Conservation (phyloP, 2,329 filamentous ascomycete genomes). For the Trichoderma atrobrunneum region DNA sequence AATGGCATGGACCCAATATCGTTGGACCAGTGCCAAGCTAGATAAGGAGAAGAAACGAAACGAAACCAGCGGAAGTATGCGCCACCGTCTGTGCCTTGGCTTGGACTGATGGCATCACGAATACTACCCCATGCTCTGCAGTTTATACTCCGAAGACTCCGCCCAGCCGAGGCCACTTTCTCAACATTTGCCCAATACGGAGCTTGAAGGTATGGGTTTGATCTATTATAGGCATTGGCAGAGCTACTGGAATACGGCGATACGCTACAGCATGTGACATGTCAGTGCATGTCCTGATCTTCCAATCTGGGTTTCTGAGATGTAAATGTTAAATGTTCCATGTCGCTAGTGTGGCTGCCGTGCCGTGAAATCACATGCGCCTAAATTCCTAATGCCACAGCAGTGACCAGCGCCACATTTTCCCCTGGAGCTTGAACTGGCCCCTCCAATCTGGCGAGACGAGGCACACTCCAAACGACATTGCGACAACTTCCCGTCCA, state of each 20-base stretch:
- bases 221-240: not conserved
- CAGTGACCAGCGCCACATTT: not conserved
- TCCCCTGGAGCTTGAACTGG: not conserved
- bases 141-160: not conserved
- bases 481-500: not conserved
- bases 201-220: not conserved
- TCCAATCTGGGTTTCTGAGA: not conserved
- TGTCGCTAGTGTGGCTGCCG: not conserved
- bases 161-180: not conserved
- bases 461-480: not conserved
- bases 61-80: not conserved
- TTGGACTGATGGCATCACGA: not conserved
- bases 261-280: not conserved
- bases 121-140: not conserved
- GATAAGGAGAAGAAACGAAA: not conserved
- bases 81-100: slow-evolving; percentile 2
- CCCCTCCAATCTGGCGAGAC: not conserved
- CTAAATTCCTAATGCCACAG: not conserved
- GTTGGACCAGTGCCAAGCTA: not conserved
- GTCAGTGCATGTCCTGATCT: not conserved
- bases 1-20: not conserved
- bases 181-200: not conserved
- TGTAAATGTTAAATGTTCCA: not conserved
- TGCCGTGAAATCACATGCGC: not conserved
- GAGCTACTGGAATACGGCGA: not conserved